These are phyloP conservation scores for Pleurotus eryngii DNA, from an alignment of 768 basidiomycete species.

Conservation along the genomic window DNA sequence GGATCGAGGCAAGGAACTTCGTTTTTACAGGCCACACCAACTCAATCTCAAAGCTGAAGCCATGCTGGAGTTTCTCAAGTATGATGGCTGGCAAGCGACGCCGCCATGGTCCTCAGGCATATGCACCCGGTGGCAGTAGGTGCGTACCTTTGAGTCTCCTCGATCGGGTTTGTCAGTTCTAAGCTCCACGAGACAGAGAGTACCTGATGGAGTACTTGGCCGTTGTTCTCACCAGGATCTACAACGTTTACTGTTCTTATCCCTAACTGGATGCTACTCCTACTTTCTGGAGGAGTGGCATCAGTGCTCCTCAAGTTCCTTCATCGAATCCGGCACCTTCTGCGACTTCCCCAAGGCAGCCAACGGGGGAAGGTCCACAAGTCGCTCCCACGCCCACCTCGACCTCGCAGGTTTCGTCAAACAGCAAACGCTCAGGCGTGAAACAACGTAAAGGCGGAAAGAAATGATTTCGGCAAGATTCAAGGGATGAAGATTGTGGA, in stretches of 20 bases:
- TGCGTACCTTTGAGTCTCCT: conserved; percentile 21
- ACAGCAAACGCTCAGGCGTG: conserved; percentile 5
- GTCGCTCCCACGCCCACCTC: conserved; percentile 6
- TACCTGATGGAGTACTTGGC: conserved; percentile 62
- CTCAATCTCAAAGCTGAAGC: conserved; percentile 57
- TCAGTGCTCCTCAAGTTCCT: conserved; percentile 66
- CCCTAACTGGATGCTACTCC: conserved; percentile 72
- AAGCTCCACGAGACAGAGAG: conserved; percentile 44
- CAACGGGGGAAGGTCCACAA: neutral
- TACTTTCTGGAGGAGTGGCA: conserved; percentile 61
- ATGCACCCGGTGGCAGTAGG: conserved; percentile 76
- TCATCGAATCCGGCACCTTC: conserved; percentile 35
- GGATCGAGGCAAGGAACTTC: conserved; percentile 73
- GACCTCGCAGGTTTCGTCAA: neutral
- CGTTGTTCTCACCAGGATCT: conserved; percentile 41
- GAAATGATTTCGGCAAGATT: conserved; percentile 8
- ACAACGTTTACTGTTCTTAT: conserved; percentile 49
- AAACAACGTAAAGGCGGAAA: conserved; percentile 13
- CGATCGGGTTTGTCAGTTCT: neutral
- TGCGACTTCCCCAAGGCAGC: neutral
- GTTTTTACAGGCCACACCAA: conserved; percentile 70
- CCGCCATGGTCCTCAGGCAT: conserved; percentile 65
- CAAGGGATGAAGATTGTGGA: conserved; percentile 2
- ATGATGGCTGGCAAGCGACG: conserved; percentile 60
- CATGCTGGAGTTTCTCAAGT: conserved; percentile 63